A percentile compares a stretch with the other conserved stretches of the same genome.
phyloP scores from a whole-genome alignment of 1,284 basidiomycete genomes.

The Ganoderma resinaceum region DNA sequence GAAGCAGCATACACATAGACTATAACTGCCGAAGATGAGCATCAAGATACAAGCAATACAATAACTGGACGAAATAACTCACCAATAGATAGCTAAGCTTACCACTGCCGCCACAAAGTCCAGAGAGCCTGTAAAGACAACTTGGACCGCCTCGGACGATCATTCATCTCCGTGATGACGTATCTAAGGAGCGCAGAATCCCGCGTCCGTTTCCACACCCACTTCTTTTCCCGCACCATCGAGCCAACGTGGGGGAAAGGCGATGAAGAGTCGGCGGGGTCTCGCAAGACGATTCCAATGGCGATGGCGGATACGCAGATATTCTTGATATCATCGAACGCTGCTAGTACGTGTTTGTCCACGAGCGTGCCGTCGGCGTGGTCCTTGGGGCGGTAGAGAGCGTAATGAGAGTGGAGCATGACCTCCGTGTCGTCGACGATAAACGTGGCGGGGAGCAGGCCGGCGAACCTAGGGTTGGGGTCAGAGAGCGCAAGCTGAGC shows the following conservation, averaged over 20 bases:
- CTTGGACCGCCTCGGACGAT: neutral
- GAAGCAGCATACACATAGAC: neutral
- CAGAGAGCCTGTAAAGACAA: neutral
- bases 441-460: neutral
- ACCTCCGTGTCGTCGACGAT: slow-evolving; percentile 2
- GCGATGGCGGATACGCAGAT: neutral
- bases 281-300: neutral
- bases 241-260: neutral
- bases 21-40: neutral
- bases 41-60: neutral
- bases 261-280: neutral
- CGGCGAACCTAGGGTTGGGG: neutral
- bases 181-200: neutral
- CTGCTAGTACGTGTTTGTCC: neutral
- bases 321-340: neutral
- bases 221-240: slow-evolving; percentile 3
- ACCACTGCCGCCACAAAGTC: neutral
- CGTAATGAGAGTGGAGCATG: neutral
- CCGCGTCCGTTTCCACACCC: neutral
- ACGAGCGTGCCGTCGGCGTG: neutral
- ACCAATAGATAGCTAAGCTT: neutral
- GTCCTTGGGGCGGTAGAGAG: neutral
- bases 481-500: neutral
- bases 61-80: neutral
- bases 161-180: neutral